A percentile compares a stretch with the other conserved stretches of the same genome.
These are phyloP conservation scores for Kalmanozyma brasiliensis DNA, from an alignment of 1,284 basidiomycete genomes.

Conservation along the genomic window DNA sequence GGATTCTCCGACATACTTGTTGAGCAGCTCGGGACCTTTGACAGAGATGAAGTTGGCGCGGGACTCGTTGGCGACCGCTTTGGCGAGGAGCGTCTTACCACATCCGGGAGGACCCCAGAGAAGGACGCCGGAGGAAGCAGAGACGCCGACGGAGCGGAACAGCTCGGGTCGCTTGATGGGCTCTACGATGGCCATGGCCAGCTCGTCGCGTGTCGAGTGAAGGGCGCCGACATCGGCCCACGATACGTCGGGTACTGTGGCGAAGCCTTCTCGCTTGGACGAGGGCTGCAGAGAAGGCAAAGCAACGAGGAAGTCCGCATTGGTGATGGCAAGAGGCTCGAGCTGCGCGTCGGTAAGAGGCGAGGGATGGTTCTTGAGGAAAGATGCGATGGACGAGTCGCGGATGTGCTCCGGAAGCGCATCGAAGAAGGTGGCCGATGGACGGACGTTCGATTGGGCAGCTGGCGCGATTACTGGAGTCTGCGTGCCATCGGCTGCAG, in stretches of 20 bases:
- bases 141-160: constrained; percentile 86
- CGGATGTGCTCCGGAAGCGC: constrained; percentile 68
- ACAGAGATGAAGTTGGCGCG: constrained; percentile 96
- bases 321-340: constrained; percentile 80
- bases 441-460: constrained; percentile 31
- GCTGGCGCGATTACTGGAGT: constrained; percentile 7
- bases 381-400: constrained; percentile 82
- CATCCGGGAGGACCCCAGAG: constrained; percentile 99
- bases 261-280: constrained; percentile 95
- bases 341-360: constrained; percentile 83
- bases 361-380: constrained; percentile 84
- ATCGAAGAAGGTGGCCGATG: constrained; percentile 54
- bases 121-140: constrained; percentile 79
- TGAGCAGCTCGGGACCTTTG: constrained; percentile 94
- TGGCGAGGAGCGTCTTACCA: constrained; percentile 93
- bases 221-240: constrained; percentile 97
- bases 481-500: constrained; percentile 14
- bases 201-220: constrained; percentile 83
- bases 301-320: constrained; percentile 76
- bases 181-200: constrained; percentile 97
- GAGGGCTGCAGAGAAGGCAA: constrained; percentile 90
- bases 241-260: constrained; percentile 92
- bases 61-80: constrained; percentile 95
- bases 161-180: constrained; percentile 90
- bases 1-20: constrained; percentile 97